These are phyloP conservation scores for Diaporthe vaccinii DNA, from an alignment of 2,329 filamentous ascomycete species.

Conservation along the genomic window DNA sequence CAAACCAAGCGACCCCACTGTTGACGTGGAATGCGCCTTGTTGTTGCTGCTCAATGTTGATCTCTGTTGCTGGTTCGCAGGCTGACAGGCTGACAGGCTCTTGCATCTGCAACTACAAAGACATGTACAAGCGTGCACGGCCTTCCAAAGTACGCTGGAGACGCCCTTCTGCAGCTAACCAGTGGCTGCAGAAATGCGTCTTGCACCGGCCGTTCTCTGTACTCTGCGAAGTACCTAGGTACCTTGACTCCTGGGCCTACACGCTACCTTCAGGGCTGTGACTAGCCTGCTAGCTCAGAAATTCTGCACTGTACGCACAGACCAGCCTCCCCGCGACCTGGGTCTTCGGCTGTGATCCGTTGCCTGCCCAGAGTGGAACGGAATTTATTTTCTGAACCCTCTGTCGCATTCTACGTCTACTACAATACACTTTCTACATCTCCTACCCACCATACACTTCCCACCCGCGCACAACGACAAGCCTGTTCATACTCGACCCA, in stretches of 20 bases:
- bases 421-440: not conserved
- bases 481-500: not conserved
- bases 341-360: slow-evolving; percentile 12
- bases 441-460: not conserved
- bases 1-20: not conserved
- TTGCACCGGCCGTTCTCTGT: not conserved
- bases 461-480: not conserved
- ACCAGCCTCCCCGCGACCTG: not conserved
- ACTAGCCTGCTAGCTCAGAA: not conserved
- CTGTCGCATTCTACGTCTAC: not conserved
- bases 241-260: not conserved
- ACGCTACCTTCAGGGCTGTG: not conserved
- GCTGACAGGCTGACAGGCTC: slow-evolving; percentile 1
- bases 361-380: slow-evolving; percentile 16
- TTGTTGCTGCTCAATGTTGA: slow-evolving; percentile 1
- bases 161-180: slow-evolving; percentile 25
- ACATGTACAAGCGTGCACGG: not conserved
- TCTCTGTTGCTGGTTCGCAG: not conserved
- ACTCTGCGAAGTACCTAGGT: not conserved
- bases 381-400: not conserved
- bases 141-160: slow-evolving; percentile 3
- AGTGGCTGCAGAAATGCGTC: slow-evolving; percentile 27
- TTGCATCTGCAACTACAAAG: not conserved
- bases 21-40: slow-evolving; percentile 3
- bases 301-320: slow-evolving; percentile 15